Base-by-base conservation (phyloP, 208 protist species). In the Acanthamoeba polyphaga region DNA sequence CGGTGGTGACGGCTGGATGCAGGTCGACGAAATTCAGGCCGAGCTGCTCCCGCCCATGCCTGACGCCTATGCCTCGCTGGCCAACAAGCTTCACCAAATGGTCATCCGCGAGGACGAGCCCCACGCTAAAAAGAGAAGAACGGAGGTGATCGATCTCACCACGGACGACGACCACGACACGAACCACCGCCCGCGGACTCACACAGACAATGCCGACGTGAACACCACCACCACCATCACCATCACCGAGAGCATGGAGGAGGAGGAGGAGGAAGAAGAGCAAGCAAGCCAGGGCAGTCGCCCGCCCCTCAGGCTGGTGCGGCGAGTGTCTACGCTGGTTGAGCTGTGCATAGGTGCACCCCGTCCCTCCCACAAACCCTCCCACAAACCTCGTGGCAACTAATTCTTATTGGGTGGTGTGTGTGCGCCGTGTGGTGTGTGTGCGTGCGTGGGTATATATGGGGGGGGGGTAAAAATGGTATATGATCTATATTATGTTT, bases 1-100 rank as follows among this genome's bases (percentile, higher is more conserved):
- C 12, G 51, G 51, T 55, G 51, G 51, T 55, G 51, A 12, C 51
- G 5, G 5, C 51, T 55, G 4, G 64, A 6, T 70, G 15, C n/a
- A 70, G 64, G 55, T 89, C 24, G 82, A 89, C 27, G 82, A 89
- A 46, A 89, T 89, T 19, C 82, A 89, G 62, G 46, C 82, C 12
- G 82, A 89, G 38, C 19, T 89, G 12, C 51, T 89, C 49, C 46
- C 46, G 10, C 82, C 46, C 10, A 66, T 68, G 34, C 72, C 72
- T 22, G 82, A 89, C 34, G 55, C 46, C 51, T 89, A 89, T 89
- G 46, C 82, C 51, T 68, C 46, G n/a, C 82, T 89, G 24, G 82
- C 55, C 10, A 89, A 34, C 55, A 89, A 89, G 29, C 55, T 89
- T 4, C 82, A 32, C 8, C 19, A 89, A 17, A 89, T 89, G 82